A percentile compares a stretch with the other conserved stretches of the same genome.
Evolutionary conservation across 257 asterid genomes (phyloP).

Genomic region (Salvia rosmarinus): DNA sequence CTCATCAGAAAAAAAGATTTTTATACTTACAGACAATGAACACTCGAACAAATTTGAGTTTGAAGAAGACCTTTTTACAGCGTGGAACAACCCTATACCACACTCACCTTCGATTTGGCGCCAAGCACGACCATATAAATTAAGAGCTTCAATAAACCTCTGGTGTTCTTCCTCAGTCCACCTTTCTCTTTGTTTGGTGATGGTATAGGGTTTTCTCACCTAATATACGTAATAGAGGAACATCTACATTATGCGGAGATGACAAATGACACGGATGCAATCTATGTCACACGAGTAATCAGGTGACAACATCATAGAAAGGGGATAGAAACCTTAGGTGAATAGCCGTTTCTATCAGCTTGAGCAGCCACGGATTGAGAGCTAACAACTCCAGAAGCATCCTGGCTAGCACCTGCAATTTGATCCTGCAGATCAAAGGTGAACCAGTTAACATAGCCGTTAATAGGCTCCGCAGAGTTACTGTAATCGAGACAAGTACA

Average conservation of each 20-base stretch:
- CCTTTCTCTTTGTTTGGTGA: constrained; percentile 78
- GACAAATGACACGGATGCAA: constrained; percentile 18
- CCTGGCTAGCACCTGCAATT: constrained; percentile 44
- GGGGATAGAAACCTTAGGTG: constrained; percentile 59
- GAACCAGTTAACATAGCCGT: background rate
- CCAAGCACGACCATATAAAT: constrained; percentile 91
- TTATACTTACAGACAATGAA: background rate
- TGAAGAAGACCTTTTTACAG: constrained; percentile 27
- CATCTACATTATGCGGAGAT: constrained; percentile 37
- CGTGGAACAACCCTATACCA: constrained; percentile 36
- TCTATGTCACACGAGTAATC: constrained; percentile 14
- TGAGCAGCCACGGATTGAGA: constrained; percentile 37
- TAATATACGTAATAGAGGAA: constrained; percentile 36
- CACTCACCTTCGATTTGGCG: constrained; percentile 82
- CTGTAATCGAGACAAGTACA: background rate
- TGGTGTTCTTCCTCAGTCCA: constrained; percentile 91
- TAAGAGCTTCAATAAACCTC: constrained; percentile 78
- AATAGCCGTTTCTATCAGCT: constrained; percentile 41
- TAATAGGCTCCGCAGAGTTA: background rate
- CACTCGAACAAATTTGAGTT: background rate
- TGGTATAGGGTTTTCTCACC: constrained; percentile 88
- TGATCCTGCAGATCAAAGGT: constrained; percentile 51
- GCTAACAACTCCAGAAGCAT: constrained; percentile 30
- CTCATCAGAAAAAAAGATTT: background rate
- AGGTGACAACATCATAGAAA: constrained; percentile 24